Conservation (phyloP, 176 grass and related monocot genomes). For the Tillandsia leiboldiana region DNA sequence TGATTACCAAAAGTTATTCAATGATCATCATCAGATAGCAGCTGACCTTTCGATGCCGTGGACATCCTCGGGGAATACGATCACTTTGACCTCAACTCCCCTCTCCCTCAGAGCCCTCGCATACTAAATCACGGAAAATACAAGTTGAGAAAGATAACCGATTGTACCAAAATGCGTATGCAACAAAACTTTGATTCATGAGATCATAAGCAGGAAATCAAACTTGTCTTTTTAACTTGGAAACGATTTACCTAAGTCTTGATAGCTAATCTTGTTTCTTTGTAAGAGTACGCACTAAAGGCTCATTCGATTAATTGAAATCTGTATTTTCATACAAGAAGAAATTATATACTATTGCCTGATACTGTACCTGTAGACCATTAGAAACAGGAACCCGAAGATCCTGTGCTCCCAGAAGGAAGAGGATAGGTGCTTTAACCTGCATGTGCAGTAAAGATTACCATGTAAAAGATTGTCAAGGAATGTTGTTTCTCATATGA, state of each 20-base stretch:
- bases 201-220: not conserved
- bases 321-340: not conserved
- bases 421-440: slow-evolving; percentile 68
- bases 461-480: no score
- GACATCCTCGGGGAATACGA: slow-evolving; percentile 84
- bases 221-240: not conserved
- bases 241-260: not conserved
- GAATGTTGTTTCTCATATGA: no score
- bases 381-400: slow-evolving; percentile 94
- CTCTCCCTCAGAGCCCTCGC: slow-evolving; percentile 81
- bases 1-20: not conserved
- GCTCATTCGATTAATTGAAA: not conserved
- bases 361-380: slow-evolving; percentile 70
- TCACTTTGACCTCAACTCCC: slow-evolving; percentile 59
- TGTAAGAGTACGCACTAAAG: not conserved
- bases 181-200: not conserved
- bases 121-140: slow-evolving; percentile 35
- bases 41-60: slow-evolving; percentile 76
- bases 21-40: not conserved
- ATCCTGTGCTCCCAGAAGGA: slow-evolving; percentile 91
- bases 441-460: slow-evolving; percentile 9
- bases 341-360: not conserved
- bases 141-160: not conserved
- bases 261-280: not conserved
- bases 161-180: not conserved